Conservation (phyloP, 2,329 filamentous ascomycete genomes). For the Huntiella omanensis region DNA sequence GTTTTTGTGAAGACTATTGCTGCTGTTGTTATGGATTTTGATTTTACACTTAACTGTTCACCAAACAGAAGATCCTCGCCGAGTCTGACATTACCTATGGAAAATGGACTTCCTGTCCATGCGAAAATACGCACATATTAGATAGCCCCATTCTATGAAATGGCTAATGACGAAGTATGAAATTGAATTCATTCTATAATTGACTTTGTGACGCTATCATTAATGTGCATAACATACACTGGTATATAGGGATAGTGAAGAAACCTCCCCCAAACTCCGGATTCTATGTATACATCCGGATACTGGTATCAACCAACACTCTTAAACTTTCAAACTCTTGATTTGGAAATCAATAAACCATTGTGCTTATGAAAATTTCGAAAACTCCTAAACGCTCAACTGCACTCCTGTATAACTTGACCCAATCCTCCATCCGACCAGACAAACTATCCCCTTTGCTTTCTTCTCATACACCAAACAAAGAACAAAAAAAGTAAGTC, state of each 20-base stretch:
- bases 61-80: conserved; percentile 27
- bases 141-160: too few species aligned
- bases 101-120: conserved; percentile 31
- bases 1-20: conserved; percentile 38
- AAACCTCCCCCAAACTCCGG: not conserved
- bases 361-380: too few species aligned
- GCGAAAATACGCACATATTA: too few species aligned
- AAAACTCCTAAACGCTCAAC: too few species aligned
- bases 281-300: not conserved
- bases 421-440: conserved; percentile 8
- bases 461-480: too few species aligned
- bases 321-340: too few species aligned
- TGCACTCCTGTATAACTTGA: not conserved
- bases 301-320: not conserved
- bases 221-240: not conserved
- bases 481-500: too few species aligned
- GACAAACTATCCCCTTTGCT: conserved; percentile 4
- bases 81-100: conserved; percentile 45
- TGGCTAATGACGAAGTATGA: too few species aligned
- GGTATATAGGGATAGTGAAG: not conserved
- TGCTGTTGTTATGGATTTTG: conserved; percentile 28
- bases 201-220: too few species aligned
- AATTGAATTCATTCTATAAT: too few species aligned
- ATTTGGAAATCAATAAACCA: too few species aligned
- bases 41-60: conserved; percentile 22